These are phyloP conservation scores for Ascochyta rabiei DNA, from an alignment of 2,329 filamentous ascomycete species.

Conservation along the genomic window DNA sequence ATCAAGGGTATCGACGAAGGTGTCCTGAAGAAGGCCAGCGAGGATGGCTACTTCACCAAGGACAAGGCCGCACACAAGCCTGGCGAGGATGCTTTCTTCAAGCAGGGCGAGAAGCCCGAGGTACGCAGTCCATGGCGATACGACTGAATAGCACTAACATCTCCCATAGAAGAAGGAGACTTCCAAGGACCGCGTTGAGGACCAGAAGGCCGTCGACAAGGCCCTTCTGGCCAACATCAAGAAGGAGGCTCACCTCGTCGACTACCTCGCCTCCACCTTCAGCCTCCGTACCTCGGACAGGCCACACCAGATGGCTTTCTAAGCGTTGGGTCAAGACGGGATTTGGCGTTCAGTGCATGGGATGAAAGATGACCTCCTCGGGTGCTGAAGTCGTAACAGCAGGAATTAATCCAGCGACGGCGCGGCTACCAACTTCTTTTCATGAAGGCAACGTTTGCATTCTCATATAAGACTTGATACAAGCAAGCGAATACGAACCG, in stretches of 20 bases:
- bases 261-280: constrained; percentile 96
- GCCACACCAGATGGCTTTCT: constrained; percentile 99
- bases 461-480: constrained; percentile 50
- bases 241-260: constrained; percentile 93
- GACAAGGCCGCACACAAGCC: constrained; percentile 96
- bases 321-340: constrained; percentile 53
- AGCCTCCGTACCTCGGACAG: constrained; percentile 99
- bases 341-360: constrained; percentile 50
- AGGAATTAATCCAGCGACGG: constrained; percentile 43
- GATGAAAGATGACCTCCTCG: constrained; percentile 50
- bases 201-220: constrained; percentile 99
- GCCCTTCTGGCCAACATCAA: constrained; percentile 93
- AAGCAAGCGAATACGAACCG: constrained; percentile 50
- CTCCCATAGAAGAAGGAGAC: constrained; percentile 88
- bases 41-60: constrained; percentile 90
- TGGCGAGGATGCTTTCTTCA: constrained; percentile 98
- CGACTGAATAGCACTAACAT: constrained; percentile 22
- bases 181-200: constrained; percentile 85
- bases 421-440: constrained; percentile 45
- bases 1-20: constrained; percentile 78
- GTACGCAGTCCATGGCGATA: constrained; percentile 59
- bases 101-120: constrained; percentile 97
- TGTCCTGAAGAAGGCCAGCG: constrained; percentile 77
- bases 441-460: constrained; percentile 49
- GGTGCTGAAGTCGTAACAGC: constrained; percentile 50